phyloP scores from a whole-genome alignment of 208 protist genomes.

The Porcisia deanei region DNA sequence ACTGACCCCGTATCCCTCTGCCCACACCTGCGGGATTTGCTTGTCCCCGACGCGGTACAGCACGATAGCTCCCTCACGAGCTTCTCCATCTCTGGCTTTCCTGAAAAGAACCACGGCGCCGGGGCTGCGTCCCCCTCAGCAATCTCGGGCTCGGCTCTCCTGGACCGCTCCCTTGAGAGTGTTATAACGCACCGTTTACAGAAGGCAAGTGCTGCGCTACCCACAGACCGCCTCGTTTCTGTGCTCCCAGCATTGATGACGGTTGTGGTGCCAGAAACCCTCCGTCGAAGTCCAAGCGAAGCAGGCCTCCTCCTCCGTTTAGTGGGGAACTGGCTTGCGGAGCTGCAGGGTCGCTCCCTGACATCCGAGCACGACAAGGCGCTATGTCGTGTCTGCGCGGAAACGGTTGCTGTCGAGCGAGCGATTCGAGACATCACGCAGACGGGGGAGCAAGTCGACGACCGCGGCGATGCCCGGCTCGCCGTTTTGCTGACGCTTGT shows the following conservation, averaged over 20 bases:
- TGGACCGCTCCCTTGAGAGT: not conserved
- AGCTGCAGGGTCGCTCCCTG: conserved; percentile 13
- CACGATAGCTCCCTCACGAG: conserved; percentile 1
- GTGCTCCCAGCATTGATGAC: not conserved
- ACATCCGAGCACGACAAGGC: not conserved
- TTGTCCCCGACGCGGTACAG: not conserved
- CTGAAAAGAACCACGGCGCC: not conserved
- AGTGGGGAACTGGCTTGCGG: conserved; percentile 3
- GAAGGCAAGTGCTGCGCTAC: not conserved
- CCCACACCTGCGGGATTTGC: not conserved
- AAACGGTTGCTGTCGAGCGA: conserved; percentile 4
- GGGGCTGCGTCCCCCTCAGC: not conserved
- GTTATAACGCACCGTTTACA: conserved; percentile 3
- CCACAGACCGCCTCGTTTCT: conserved; percentile 4
- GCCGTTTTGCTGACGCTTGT: conserved; percentile 5
- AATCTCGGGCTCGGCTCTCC: not conserved
- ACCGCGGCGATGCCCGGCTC: not conserved
- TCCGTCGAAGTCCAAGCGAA: not conserved
- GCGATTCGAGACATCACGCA: not conserved
- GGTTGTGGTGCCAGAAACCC: not conserved
- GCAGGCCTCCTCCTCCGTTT: not conserved
- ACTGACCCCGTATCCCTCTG: not conserved
- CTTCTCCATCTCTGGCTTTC: not conserved
- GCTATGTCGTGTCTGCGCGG: conserved; percentile 7
- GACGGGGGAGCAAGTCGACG: conserved; percentile 1